Percentiles rank a stretch among this genome's conserved stretches.
Evolutionary conservation across 169 alveolate species (phyloP).

Genomic region (Miamiensis avidus): DNA sequence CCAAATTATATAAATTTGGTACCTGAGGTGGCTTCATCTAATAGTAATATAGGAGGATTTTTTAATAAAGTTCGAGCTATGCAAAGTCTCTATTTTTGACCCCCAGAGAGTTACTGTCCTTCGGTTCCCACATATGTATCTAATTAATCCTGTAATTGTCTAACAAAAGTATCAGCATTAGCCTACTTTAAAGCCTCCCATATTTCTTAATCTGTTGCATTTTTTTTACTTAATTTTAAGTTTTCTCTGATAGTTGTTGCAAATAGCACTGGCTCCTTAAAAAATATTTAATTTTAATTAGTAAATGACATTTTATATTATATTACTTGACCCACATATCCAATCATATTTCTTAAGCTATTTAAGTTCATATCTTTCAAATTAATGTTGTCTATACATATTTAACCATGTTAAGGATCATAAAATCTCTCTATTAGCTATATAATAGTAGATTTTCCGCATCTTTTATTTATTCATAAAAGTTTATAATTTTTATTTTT

Average conservation of each 20-base stretch:
- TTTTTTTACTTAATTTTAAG: conserved; percentile 56
- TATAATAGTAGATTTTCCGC: conserved; percentile 81
- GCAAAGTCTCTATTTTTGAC: conserved; percentile 75
- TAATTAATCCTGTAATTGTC: conserved; percentile 43
- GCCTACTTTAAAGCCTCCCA: conserved; percentile 60
- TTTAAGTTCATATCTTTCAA: conserved; percentile 42
- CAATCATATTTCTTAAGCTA: conserved; percentile 26
- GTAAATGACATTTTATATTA: too few relatives aligned
- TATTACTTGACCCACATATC: conserved; percentile 59
- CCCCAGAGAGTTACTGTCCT: conserved; percentile 68
- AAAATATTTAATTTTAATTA: too few relatives aligned
- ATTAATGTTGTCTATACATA: conserved; percentile 63
- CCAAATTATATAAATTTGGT: too few relatives aligned
- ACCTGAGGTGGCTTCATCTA: conserved; percentile 85
- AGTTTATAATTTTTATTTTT: neutral
- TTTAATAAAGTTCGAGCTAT: conserved; percentile 72
- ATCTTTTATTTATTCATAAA: neutral
- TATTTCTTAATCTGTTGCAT: conserved; percentile 60
- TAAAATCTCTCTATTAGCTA: conserved; percentile 76
- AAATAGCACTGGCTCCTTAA: conserved; percentile 50
- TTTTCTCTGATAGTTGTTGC: conserved; percentile 57
- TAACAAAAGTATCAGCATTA: conserved; percentile 62
- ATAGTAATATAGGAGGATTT: conserved; percentile 55
- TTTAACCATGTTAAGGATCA: conserved; percentile 72
- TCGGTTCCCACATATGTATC: conserved; percentile 66